Percentiles rank a stretch among this genome's conserved stretches.
Conservation (phyloP, 2,329 filamentous ascomycete species). For the Alternaria panax region DNA sequence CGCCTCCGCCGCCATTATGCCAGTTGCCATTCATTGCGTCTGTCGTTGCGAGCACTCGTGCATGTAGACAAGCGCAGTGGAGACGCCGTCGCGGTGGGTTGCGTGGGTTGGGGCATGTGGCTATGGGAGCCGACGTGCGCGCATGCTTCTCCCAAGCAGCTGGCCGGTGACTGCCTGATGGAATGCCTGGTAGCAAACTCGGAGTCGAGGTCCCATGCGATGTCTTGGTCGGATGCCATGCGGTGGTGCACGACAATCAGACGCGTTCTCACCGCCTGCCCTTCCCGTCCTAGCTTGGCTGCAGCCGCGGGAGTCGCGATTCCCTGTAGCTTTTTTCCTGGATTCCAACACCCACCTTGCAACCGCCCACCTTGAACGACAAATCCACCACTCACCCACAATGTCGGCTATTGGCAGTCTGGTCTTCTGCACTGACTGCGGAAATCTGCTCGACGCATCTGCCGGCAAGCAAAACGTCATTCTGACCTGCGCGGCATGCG, state of each 20-base stretch:
- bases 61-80: conserved; percentile 1
- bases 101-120: background rate
- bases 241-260: conserved; percentile 9
- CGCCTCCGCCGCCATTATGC: conserved; percentile 44
- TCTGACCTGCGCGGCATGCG: conserved; percentile 85
- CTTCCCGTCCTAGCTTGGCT: conserved; percentile 19
- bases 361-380: conserved; percentile 1
- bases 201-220: background rate
- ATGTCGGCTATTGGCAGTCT: conserved; percentile 93
- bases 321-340: conserved; percentile 32
- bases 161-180: background rate
- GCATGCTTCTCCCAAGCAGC: conserved; percentile 15
- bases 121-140: conserved; percentile 21
- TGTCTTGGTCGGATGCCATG: conserved; percentile 13
- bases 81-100: conserved; percentile 5
- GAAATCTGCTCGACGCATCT: conserved; percentile 84
- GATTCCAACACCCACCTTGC: conserved; percentile 3
- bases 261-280: conserved; percentile 42
- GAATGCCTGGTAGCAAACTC: background rate
- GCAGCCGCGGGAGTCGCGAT: conserved; percentile 25
- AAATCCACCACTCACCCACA: conserved; percentile 26
- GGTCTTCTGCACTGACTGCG: conserved; percentile 92
- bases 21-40: conserved; percentile 41
- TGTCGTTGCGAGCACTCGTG: conserved; percentile 12
- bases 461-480: conserved; percentile 78